A percentile compares a stretch with the other conserved stretches of the same genome.
Evolutionary conservation across 768 basidiomycete species (phyloP).

Genomic region (Amanita thiersii): DNA sequence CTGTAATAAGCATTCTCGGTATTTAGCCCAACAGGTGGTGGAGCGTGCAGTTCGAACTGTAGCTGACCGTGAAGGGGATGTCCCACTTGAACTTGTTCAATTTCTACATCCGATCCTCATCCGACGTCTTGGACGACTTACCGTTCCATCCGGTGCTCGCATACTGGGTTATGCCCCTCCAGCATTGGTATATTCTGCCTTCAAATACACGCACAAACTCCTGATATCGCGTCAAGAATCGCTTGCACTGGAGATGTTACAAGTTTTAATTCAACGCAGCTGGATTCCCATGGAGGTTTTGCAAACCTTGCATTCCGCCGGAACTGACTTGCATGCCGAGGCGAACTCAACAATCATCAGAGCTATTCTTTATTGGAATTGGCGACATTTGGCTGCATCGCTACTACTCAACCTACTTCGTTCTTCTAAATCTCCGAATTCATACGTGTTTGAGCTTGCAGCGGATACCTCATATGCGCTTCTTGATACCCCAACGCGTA

Average conservation of each 20-base stretch:
- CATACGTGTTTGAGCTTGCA: constrained; percentile 24
- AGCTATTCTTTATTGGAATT: constrained; percentile 48
- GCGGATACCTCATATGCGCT: constrained; percentile 36
- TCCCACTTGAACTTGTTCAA: not conserved
- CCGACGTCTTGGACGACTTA: constrained; percentile 16
- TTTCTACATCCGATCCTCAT: constrained; percentile 23
- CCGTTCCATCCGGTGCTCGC: constrained; percentile 18
- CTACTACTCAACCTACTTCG: constrained; percentile 27
- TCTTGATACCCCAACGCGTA: constrained; percentile 24
- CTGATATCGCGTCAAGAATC: constrained; percentile 23
- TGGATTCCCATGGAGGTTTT: constrained; percentile 42
- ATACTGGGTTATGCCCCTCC: constrained; percentile 32
- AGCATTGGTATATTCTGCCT: constrained; percentile 28
- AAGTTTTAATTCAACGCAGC: constrained; percentile 33
- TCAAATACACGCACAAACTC: constrained; percentile 34
- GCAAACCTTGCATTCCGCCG: constrained; percentile 24
- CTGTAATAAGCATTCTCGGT: constrained; percentile 4
- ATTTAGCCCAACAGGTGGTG: not conserved
- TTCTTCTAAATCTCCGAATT: constrained; percentile 10
- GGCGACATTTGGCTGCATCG: constrained; percentile 32
- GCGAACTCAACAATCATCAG: constrained; percentile 41
- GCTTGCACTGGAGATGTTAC: constrained; percentile 39
- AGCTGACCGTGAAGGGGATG: not conserved
- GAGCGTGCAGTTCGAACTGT: not conserved
- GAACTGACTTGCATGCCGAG: constrained; percentile 36